A percentile compares a stretch with the other conserved stretches of the same genome.
Conservation (phyloP, 768 basidiomycete species). For the Chalciporus pseudorubinellus region DNA sequence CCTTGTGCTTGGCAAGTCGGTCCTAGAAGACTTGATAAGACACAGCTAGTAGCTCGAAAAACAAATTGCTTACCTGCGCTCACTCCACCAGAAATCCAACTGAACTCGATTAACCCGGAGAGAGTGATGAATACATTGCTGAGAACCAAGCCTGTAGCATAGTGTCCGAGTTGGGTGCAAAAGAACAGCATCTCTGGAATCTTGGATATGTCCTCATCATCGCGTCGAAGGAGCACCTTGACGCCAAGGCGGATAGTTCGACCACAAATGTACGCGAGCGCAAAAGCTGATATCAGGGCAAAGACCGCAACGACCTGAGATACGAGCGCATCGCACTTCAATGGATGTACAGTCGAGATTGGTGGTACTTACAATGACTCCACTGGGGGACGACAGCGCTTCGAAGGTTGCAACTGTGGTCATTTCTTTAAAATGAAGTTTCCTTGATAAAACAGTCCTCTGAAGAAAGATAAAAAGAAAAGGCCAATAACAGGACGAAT, state of each 20-base stretch:
- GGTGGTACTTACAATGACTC: slow-evolving; percentile 20
- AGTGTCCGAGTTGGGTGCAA: slow-evolving; percentile 67
- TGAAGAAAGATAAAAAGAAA: background rate
- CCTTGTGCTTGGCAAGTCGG: slow-evolving; percentile 59
- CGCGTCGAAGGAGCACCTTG: slow-evolving; percentile 29
- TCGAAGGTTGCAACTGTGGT: background rate
- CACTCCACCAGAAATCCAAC: slow-evolving; percentile 49
- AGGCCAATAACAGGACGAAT: slow-evolving; percentile 5
- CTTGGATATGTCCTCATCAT: slow-evolving; percentile 26
- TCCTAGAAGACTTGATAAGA: slow-evolving; percentile 33
- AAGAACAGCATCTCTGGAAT: slow-evolving; percentile 58
- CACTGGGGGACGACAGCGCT: slow-evolving; percentile 13
- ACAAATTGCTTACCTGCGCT: slow-evolving; percentile 40
- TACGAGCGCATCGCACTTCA: background rate
- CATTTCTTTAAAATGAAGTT: slow-evolving; percentile 7
- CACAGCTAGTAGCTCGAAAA: background rate
- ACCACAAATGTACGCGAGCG: slow-evolving; percentile 47
- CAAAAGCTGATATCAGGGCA: slow-evolving; percentile 52
- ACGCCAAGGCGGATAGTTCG: slow-evolving; percentile 49
- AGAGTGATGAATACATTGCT: slow-evolving; percentile 53
- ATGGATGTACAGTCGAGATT: background rate
- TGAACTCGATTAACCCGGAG: slow-evolving; percentile 53
- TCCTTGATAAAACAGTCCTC: slow-evolving; percentile 9
- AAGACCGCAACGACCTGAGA: slow-evolving; percentile 47
- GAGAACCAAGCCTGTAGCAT: slow-evolving; percentile 60